Evolutionary conservation across 75 land plant genomes (phyloP), one percentile per base, ranked within the genome.

Genomic region (Pinus tabuliformis): DNA sequence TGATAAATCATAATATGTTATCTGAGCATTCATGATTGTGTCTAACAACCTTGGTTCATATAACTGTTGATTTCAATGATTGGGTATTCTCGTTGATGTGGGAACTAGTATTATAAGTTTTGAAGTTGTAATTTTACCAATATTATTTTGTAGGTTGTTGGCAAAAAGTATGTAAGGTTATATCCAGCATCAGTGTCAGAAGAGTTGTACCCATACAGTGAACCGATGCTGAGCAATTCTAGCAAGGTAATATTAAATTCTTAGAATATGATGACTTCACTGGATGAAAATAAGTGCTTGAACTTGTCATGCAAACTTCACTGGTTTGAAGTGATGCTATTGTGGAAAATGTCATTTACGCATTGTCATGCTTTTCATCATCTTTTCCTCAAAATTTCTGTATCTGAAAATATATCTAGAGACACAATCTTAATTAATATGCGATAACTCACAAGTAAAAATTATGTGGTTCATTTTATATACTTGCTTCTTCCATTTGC

Each of bases 91-190:
- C 12, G 20, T 42, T 42, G 13, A 68, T 39, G 42, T 8, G 11
- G 52, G n/a, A 68, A 68, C 1, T 37, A 39, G 22, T 68, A 42
- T n/a, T 9, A n/a, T 68, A 39, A 39, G 21, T 17, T 8, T 68
- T 42, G 72, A 22, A 68, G 12, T 49, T 64, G 20, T n/a, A 68
- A 68, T 42, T 68, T 39, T 4, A 8, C 13, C 9, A 42, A 68
- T 36, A 0, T 73, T 42, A 30, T 20, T 45, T 37, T 72, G 26
- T 81, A 95, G 98, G 98, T 92, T 75, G 86, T 94, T 58, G 99
- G 99, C 54, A 89, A 76, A 77, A 96, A 96, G 77, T 96, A 96
- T 79, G 77, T 96, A n/a, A 87, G 99, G 76, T 90, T 96, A 22
- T 96, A 94, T 76, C 78, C 88, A 57, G 89, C 95, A 62, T 81